Evolutionary conservation across 768 basidiomycete species (phyloP).

Genomic region (Leccinum uliginosum): DNA sequence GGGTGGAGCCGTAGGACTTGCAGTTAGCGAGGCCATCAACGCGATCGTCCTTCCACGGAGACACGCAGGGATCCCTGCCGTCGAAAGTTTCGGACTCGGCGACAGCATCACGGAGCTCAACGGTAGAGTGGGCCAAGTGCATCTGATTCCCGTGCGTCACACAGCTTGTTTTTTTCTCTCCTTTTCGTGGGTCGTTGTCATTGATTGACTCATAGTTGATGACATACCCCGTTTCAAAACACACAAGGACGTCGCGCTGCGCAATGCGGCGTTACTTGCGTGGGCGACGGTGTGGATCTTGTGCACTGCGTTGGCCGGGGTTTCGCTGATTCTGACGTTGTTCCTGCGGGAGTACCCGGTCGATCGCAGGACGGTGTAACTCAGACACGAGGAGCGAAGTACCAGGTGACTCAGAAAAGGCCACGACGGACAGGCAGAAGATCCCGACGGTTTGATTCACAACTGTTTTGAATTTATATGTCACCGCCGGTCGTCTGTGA

Average conservation of each 20-base stretch:
- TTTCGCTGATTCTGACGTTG: conserved; percentile 35
- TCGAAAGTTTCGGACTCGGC: conserved; percentile 22
- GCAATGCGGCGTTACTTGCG: conserved; percentile 48
- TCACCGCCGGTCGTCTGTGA: no score
- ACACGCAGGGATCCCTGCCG: conserved; percentile 31
- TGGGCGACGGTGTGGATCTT: conserved; percentile 65
- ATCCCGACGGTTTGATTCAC: background rate
- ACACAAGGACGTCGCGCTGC: background rate
- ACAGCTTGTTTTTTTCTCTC: background rate
- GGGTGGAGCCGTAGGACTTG: conserved; percentile 70
- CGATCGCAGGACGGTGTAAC: conserved; percentile 40
- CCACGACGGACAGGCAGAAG: no score
- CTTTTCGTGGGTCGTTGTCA: background rate
- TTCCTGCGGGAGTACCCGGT: conserved; percentile 54
- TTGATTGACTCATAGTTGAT: no score
- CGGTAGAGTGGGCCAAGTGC: conserved; percentile 42
- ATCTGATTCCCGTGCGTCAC: conserved; percentile 16
- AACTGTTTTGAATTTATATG: background rate
- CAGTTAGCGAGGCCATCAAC: conserved; percentile 67
- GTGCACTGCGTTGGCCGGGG: conserved; percentile 53
- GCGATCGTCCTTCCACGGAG: conserved; percentile 44
- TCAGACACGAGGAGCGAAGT: conserved; percentile 5
- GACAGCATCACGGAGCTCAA: conserved; percentile 38
- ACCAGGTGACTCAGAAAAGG: conserved; percentile 18
- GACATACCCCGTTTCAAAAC: no score